phyloP scores from a whole-genome alignment of 202 grass and related monocot species.

The Eragrostis tef region DNA sequence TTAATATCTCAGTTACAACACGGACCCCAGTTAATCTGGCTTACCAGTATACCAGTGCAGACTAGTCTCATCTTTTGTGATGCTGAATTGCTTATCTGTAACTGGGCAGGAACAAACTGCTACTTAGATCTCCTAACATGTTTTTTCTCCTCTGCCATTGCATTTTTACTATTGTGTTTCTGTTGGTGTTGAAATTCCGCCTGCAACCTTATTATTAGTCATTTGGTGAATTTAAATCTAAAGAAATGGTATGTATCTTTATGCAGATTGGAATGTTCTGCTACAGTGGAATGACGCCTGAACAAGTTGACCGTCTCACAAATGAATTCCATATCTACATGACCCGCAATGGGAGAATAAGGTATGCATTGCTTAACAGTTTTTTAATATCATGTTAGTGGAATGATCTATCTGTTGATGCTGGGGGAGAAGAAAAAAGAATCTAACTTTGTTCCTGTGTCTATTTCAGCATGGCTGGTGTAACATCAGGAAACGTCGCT shows the following conservation, averaged over 20 bases:
- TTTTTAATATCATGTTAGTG: not conserved
- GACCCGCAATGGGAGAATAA: constrained; percentile 98
- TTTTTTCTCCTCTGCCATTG: not conserved
- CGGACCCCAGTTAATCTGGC: not conserved
- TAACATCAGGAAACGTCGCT: constrained; percentile 74
- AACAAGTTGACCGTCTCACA: constrained; percentile 84
- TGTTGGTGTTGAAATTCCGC: not conserved
- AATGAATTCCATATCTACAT: constrained; percentile 95
- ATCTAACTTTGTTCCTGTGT: not conserved
- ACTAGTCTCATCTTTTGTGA: not conserved
- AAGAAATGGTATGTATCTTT: constrained; percentile 2
- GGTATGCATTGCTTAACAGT: constrained; percentile 44
- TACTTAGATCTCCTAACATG: constrained; percentile 2
- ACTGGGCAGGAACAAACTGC: constrained; percentile 12
- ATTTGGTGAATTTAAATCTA: constrained; percentile 14
- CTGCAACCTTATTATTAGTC: not conserved
- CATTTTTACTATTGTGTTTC: not conserved
- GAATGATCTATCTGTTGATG: constrained; percentile 11
- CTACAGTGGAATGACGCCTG: constrained; percentile 94
- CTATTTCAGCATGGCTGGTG: constrained; percentile 86
- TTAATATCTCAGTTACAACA: not conserved
- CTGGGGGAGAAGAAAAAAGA: not conserved
- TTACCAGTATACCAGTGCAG: not conserved
- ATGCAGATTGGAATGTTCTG: constrained; percentile 97
- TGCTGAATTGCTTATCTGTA: constrained; percentile 17